Evolutionary conservation across 2,329 filamentous ascomycete genomes (phyloP), one percentile per base, ranked within the genome.

Genomic region (Claviceps capensis): DNA sequence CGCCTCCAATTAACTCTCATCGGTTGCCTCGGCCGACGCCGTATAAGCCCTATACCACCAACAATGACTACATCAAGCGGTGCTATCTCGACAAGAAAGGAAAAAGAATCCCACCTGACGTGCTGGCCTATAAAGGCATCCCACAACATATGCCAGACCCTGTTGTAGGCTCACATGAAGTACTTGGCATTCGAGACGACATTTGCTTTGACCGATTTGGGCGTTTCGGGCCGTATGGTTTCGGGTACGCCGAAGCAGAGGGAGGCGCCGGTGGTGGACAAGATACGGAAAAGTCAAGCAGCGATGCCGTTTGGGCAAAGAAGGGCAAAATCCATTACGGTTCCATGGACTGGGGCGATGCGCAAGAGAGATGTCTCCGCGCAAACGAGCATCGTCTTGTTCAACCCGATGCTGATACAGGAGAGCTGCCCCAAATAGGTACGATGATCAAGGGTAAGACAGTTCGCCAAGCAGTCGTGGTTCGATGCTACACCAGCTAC

Each of bases 141-240:
- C 82, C 86, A 1, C 77, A 83, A 59, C 85, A 86, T 13, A 86
- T 89, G 67, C 86, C 89, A 0, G 82, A 89, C 49, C 80, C 87
- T 2, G 77, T 83, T 1, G 78, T 93, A 59, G 89, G 89, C 3
- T 90, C 86, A 0, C 83, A 93, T 62, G 74, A 81, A 14, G 65
- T 88, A 46, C 69, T 95, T 4, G 88, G 86, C 0, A 67, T 95
- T 42, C 74, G 82, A 22, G 77, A 88, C 55, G 84, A 93, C 60
- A 73, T 94, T 14, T 95, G 89, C 68, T 95, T 94, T 63, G 89
- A 95, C 61, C 79, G 89, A 5, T 94, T 88, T 62, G 86, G 88
- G 17, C 79, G 89, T 47, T 79, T 91, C 40, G 89, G 88, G 0
- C 85, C 88, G 0, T 95, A 95, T 61, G 89, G 89, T 0, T 72